A percentile compares a stretch with the other conserved stretches of the same genome.
Evolutionary conservation across 495 filamentous ascomycete genomes (phyloP).

Genomic region (Xylaria intraflava): DNA sequence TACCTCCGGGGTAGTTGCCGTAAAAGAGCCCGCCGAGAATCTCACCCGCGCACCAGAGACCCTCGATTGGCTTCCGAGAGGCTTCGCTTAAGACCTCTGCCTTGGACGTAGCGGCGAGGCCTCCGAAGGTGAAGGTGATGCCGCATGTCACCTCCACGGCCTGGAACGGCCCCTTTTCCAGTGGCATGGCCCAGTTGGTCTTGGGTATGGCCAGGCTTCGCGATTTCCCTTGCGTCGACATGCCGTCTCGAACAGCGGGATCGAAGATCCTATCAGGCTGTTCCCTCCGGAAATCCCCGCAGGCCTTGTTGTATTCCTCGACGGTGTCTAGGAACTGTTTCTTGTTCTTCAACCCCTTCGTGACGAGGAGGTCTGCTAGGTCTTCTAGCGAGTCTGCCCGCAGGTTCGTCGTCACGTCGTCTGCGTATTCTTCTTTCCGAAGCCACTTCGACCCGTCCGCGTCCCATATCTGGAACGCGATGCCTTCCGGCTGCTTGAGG

Average conservation of each 20-base stretch:
- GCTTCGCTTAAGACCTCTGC: constrained; percentile 40
- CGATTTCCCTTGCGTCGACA: constrained; percentile 45
- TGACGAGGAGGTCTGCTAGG: constrained; percentile 41
- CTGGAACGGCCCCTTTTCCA: constrained; percentile 49
- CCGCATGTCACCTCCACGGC: constrained; percentile 55
- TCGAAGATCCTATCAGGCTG: constrained; percentile 40
- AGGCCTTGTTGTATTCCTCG: constrained; percentile 48
- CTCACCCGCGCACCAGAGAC: constrained; percentile 53
- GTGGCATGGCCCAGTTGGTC: constrained; percentile 56
- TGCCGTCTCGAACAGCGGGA: constrained; percentile 49
- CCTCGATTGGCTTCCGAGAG: constrained; percentile 39
- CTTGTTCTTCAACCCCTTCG: constrained; percentile 36
- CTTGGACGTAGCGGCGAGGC: constrained; percentile 45
- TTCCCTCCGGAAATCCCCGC: constrained; percentile 31
- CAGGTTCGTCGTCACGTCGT: constrained; percentile 47
- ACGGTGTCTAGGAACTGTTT: constrained; percentile 42
- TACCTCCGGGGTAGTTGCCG: constrained; percentile 58
- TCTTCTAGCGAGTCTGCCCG: constrained; percentile 43
- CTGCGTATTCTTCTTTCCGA: constrained; percentile 51
- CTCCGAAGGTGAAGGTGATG: constrained; percentile 62
- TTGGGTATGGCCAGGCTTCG: constrained; percentile 41
- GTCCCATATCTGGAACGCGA: constrained; percentile 61
- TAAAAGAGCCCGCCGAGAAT: constrained; percentile 59
- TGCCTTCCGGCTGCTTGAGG: constrained; percentile 45
- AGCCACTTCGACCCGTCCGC: constrained; percentile 39